A percentile compares a stretch with the other conserved stretches of the same genome.
phyloP scores from a whole-genome alignment of 2,329 filamentous ascomycete species.

The Nemania sp. region DNA sequence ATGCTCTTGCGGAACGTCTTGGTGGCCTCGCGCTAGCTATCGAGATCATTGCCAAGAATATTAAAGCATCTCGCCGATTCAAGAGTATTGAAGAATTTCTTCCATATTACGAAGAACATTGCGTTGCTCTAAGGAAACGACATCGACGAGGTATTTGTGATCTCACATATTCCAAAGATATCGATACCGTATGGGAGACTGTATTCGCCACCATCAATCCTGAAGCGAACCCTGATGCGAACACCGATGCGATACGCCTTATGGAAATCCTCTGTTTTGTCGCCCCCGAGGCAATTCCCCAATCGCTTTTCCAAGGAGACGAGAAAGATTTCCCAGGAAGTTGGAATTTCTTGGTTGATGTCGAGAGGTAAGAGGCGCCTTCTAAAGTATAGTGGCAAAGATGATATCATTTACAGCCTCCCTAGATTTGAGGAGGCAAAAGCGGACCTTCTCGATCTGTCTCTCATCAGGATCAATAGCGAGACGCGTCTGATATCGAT shows the following conservation, averaged over 20 bases:
- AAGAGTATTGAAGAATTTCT: background rate
- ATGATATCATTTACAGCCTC: background rate
- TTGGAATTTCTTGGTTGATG: background rate
- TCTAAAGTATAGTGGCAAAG: background rate
- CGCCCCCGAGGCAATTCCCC: background rate
- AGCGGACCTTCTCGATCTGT: background rate
- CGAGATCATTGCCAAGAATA: background rate
- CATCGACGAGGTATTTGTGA: background rate
- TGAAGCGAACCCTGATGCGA: background rate
- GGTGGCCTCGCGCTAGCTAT: conserved; percentile 2
- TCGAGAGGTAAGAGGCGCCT: background rate
- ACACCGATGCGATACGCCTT: background rate
- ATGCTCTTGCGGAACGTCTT: background rate
- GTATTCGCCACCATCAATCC: background rate
- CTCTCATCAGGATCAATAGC: background rate
- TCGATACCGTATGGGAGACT: conserved; percentile 2
- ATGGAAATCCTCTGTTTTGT: conserved; percentile 1
- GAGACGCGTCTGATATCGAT: conserved; percentile 1
- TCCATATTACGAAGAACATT: conserved; percentile 1
- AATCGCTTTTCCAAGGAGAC: background rate
- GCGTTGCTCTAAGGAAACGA: background rate
- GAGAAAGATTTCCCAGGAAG: background rate
- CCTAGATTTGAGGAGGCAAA: background rate
- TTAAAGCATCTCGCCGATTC: background rate
- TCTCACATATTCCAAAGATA: conserved; percentile 2